These are phyloP conservation scores for Hypoxylon perforatum DNA, from an alignment of 495 filamentous ascomycete genomes.

Conservation along the genomic window DNA sequence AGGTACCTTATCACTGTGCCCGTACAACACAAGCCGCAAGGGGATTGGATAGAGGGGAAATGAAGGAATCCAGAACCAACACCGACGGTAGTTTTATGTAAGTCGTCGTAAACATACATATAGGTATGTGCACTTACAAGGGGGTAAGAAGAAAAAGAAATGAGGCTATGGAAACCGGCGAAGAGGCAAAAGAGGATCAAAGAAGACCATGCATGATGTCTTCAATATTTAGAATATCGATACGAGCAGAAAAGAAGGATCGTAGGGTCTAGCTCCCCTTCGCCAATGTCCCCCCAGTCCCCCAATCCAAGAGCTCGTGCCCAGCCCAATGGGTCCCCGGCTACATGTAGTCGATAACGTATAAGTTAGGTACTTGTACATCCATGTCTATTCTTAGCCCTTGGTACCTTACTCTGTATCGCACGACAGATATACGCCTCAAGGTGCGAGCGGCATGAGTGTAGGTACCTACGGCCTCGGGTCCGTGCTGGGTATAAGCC, in stretches of 20 bases:
- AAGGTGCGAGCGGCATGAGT: constrained; percentile 14
- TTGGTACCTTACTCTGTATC: constrained; percentile 15
- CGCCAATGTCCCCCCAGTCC: neutral
- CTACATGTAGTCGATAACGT: neutral
- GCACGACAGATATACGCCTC: constrained; percentile 19
- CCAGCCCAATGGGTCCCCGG: constrained; percentile 22
- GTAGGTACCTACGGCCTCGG: constrained; percentile 22
- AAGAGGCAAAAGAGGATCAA: constrained; percentile 12
- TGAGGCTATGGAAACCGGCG: constrained; percentile 33
- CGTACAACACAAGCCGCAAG: constrained; percentile 26
- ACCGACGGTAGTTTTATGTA: constrained; percentile 15
- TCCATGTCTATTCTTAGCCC: constrained; percentile 30
- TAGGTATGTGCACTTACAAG: neutral
- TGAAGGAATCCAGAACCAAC: constrained; percentile 14
- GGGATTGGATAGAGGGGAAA: constrained; percentile 27
- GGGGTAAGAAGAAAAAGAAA: neutral
- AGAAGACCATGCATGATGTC: constrained; percentile 29
- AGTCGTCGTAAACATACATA: too few species aligned
- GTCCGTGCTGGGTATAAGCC: constrained; percentile 9
- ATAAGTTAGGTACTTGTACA: constrained; percentile 13
- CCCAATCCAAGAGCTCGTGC: constrained; percentile 6
- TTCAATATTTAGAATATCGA: constrained; percentile 21
- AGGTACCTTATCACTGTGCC: constrained; percentile 36
- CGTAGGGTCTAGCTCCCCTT: constrained; percentile 22
- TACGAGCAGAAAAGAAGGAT: constrained; percentile 33